Base-by-base conservation (phyloP, 2,329 filamentous ascomycete genomes). In the Xylariomycetidae sp. region DNA sequence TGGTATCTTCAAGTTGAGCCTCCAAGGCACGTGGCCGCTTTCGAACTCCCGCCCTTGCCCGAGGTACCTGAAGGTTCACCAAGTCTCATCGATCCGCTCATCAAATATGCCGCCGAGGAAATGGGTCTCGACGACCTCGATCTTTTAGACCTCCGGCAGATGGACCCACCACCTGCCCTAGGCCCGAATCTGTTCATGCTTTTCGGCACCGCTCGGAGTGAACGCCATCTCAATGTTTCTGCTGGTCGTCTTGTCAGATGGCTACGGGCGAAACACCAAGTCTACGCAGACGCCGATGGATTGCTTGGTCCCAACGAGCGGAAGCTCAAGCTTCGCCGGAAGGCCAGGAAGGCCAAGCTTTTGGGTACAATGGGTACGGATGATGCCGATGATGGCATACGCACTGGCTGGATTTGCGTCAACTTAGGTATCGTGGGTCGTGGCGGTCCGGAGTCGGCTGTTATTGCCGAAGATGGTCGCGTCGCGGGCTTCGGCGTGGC, bases 341-440 rank as follows among this genome's bases (percentile, higher is more conserved):
- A 89, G 56, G 79, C 84, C 6, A 85, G 86, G 56, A 81, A 83
- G 48, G 84, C 87, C 19, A 87, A 86, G 57, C 67, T 95, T 40
- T 65, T 94, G 46, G 87, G 85, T 10, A 83, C 75, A 38, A 75
- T 74, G 29, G 67, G 76, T 5, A 75, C 76, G 9, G 70, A 71
- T 10, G 73, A 72, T 29, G 65, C 72, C 2, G 89, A 95, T 48
- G 86, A 95, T 52, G 90, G 89, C 3, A 85, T 95, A 32, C 81
- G 83, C 10, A 95, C 90, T 1, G 89, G 88, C 8, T 98, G 92
- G 92, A 83, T 98, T 14, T 98, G 92, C 59, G 85, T 96, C 40
- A 93, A 95, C 54, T 74, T 92, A 8, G 86, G 85, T 4, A 75
- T 74, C 12, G 70, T 87, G 1, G 75, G 82, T 26, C 72, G 74